phyloP scores from a whole-genome alignment of 257 asterid genomes.

The Solanum paucissectum region DNA sequence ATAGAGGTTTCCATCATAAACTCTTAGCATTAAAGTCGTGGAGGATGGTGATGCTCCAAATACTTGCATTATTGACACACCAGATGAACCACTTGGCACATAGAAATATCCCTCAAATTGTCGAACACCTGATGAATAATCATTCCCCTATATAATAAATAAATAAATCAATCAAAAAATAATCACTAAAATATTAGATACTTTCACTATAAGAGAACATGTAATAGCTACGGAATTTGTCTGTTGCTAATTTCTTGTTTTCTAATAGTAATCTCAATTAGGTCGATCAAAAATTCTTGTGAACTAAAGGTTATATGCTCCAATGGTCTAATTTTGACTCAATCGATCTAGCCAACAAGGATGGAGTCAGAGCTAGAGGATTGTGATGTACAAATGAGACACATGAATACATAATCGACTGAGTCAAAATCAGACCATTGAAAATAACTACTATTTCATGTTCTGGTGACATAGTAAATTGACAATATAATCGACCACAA shows the following conservation, averaged over 20 bases:
- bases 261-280: neutral
- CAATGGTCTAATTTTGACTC: neutral
- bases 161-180: neutral
- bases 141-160: constrained; percentile 13
- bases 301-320: neutral
- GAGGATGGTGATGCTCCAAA: constrained; percentile 20
- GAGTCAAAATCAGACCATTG: neutral
- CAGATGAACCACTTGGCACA: constrained; percentile 20
- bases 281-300: neutral
- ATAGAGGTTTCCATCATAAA: constrained; percentile 10
- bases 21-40: constrained; percentile 27
- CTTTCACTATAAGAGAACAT: neutral
- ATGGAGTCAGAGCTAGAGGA: neutral
- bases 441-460: neutral
- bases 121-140: constrained; percentile 25
- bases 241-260: neutral
- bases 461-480: neutral
- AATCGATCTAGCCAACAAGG: neutral
- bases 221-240: neutral
- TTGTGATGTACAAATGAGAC: neutral
- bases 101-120: constrained; percentile 25
- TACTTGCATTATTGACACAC: constrained; percentile 28
- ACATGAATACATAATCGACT: neutral
- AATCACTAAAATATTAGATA: neutral
- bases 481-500: neutral